Percentiles rank a stretch among this genome's conserved stretches.
Conservation (phyloP, 176 grass and related monocot genomes). For the Avena atlantica region DNA sequence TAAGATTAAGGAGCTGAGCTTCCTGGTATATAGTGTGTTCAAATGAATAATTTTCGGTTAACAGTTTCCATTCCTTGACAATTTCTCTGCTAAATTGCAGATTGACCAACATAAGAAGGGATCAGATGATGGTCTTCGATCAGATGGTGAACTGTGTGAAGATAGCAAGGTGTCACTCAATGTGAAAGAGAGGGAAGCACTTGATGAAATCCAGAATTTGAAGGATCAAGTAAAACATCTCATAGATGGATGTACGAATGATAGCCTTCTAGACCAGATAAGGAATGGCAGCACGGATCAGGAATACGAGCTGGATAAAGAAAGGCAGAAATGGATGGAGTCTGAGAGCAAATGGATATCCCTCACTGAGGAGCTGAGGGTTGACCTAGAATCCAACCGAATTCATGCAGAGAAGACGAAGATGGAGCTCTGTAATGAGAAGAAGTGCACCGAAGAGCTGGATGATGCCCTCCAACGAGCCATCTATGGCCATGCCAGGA, state of each 20-base stretch:
- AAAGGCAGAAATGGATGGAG: slow-evolving; percentile 88
- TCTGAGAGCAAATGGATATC: slow-evolving; percentile 98
- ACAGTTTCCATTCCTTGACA: slow-evolving; percentile 33
- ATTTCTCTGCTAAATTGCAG: slow-evolving; percentile 51
- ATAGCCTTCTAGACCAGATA: slow-evolving; percentile 82
- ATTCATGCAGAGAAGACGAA: slow-evolving; percentile 82
- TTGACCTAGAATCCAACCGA: slow-evolving; percentile 84
- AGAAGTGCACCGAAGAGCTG: slow-evolving; percentile 84
- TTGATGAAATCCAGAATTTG: slow-evolving; percentile 60
- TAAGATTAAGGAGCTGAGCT: slow-evolving; percentile 72
- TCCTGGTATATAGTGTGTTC: slow-evolving; percentile 56
- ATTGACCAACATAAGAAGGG: slow-evolving; percentile 62
- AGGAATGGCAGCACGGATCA: slow-evolving; percentile 60
- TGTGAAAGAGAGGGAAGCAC: slow-evolving; percentile 48
- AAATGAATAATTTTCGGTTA: slow-evolving; percentile 19
- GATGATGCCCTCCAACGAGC: slow-evolving; percentile 85
- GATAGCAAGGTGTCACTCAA: slow-evolving; percentile 25
- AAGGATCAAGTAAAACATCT: slow-evolving; percentile 55
- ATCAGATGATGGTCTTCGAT: slow-evolving; percentile 45
- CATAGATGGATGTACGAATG: slow-evolving; percentile 38
- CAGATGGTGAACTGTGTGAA: slow-evolving; percentile 42
- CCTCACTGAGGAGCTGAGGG: slow-evolving; percentile 81
- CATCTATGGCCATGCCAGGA: slow-evolving; percentile 79
- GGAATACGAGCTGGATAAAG: slow-evolving; percentile 75
- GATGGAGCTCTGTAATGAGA: slow-evolving; percentile 75